phyloP scores from a whole-genome alignment of 2,329 filamentous ascomycete species.

The Torrubiella hemipterigena region DNA sequence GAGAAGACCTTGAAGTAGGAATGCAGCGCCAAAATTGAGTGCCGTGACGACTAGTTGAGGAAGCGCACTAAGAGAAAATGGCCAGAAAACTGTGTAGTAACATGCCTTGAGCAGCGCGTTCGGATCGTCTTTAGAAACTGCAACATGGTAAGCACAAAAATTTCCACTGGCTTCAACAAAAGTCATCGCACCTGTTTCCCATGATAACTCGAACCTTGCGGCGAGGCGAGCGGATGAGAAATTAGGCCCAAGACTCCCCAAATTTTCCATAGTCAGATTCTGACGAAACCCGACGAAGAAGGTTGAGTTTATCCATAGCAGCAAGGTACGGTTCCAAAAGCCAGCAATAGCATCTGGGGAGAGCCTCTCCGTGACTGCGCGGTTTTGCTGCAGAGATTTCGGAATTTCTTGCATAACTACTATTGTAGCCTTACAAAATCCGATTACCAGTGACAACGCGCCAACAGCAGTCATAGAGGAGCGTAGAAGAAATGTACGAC shows the following conservation, averaged over 20 bases:
- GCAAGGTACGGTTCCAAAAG: slow-evolving; percentile 1
- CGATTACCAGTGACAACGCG: background rate
- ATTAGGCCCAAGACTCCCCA: background rate
- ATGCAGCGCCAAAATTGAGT: background rate
- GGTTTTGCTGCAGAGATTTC: background rate
- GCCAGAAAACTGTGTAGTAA: background rate
- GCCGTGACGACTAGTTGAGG: background rate
- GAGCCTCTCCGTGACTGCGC: background rate
- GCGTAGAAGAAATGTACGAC: background rate
- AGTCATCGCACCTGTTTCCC: background rate
- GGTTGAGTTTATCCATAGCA: background rate
- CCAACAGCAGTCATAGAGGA: background rate
- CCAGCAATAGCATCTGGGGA: background rate
- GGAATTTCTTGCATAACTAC: slow-evolving; percentile 1
- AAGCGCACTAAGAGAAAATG: background rate
- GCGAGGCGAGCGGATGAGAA: background rate
- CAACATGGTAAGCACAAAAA: background rate
- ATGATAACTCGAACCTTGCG: background rate
- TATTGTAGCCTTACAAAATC: background rate
- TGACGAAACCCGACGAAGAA: slow-evolving; percentile 1
- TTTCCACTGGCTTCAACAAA: background rate
- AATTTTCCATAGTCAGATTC: background rate
- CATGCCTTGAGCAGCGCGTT: background rate
- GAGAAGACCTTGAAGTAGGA: background rate
- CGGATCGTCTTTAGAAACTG: background rate